Base-by-base conservation (phyloP, 1,139 yeast genomes). In the Scheffersomyces quercinus region DNA sequence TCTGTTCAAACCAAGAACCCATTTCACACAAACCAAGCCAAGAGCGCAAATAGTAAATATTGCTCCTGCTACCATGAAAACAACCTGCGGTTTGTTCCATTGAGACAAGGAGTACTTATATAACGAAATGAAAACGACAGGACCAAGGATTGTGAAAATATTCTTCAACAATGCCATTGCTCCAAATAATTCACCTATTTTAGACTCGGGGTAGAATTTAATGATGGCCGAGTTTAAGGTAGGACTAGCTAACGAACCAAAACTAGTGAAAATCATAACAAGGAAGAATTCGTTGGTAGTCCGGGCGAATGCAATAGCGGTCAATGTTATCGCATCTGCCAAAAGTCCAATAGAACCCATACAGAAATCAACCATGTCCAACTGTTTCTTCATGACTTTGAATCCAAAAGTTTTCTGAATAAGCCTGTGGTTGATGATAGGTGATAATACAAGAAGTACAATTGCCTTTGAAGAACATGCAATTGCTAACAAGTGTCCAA, bases 401-500 rank as follows among this genome's bases (percentile, higher is more conserved):
- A 79, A 65, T 7, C 59, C 56, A 26, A 66, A 47, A 9, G 38
- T 30, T 26, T 58, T 54, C 33, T 62, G 67, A 26, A 72, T 52
- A 4, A 73, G 24, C 16, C 48, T 49, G 41, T 62, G 64, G 42
- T 59, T 60, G n/a, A 70, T 43, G 1, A 69, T 33, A 1, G 78
- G 77, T 2, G 73, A 60, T 9, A 72, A 33, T 2, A 69, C 46
- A 13, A 70, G 62, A 46, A 73, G 58, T 2, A 62, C 59, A 4
- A 65, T 39, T 1, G 75, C 76, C 41, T 67, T 58, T 6, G 79
- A 61, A 1, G 79, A 50, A 38, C 88, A 85, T 1, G 76, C 52
- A 1, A 76, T 46, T 0, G 91, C 80, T 46, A 88, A 62, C 45
- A 80, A 73, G 47, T 76, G 74, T 5, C 93, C 90, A 29, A 85